Percentiles rank a stretch among this genome's conserved stretches.
These are phyloP conservation scores for Chloropicon primus DNA, from an alignment of 139 green algal genomes.

Conservation along the genomic window DNA sequence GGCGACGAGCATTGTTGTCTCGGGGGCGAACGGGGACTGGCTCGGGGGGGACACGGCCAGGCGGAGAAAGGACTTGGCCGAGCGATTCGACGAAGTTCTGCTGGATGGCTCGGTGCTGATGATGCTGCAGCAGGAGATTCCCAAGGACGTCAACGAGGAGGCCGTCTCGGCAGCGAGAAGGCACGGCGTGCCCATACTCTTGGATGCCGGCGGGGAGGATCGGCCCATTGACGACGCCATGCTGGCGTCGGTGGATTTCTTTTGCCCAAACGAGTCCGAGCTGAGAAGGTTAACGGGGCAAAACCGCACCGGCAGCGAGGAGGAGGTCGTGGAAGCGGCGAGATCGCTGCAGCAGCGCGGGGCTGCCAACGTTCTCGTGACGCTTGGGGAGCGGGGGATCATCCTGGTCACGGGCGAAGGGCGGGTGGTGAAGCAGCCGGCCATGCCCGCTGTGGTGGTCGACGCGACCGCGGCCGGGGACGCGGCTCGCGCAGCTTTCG, in stretches of 20 bases:
- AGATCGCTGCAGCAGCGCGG: conserved; percentile 36
- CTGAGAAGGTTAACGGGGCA: conserved; percentile 30
- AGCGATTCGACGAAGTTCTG: not conserved
- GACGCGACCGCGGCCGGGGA: conserved; percentile 84
- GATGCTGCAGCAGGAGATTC: not conserved
- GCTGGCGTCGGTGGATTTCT: conserved; percentile 39
- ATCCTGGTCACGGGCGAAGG: conserved; percentile 38
- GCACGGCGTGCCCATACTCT: too few relatives aligned
- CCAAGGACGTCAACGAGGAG: not conserved
- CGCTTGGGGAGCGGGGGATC: conserved; percentile 59
- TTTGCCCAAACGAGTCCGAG: conserved; percentile 81
- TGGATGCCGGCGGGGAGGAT: conserved; percentile 69
- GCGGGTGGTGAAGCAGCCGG: conserved; percentile 19
- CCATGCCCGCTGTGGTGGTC: conserved; percentile 38
- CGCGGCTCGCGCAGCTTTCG: conserved; percentile 78
- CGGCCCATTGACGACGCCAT: conserved; percentile 36
- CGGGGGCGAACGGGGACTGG: not conserved
- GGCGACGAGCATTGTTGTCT: not conserved
- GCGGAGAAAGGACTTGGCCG: not conserved
- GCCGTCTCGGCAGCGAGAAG: conserved; percentile 28
- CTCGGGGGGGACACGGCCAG: not conserved
- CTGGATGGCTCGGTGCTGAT: not conserved
- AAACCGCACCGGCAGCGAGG: conserved; percentile 33
- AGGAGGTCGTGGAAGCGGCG: conserved; percentile 36
- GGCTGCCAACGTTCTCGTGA: conserved; percentile 57